Evolutionary conservation across 179 eudicot species (phyloP).

Genomic region (Corrigiola litoralis): DNA sequence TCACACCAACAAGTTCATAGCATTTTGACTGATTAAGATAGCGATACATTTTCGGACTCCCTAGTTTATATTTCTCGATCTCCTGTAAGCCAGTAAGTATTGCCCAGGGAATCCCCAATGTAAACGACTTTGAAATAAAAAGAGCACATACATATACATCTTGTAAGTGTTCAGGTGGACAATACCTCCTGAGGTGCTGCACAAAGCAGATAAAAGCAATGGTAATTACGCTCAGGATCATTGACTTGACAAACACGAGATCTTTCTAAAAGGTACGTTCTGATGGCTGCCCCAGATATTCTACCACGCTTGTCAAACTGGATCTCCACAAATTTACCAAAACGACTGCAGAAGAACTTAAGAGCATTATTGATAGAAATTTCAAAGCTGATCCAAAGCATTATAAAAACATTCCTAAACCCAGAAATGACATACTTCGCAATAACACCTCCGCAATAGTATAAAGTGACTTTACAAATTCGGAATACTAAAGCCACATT

Average conservation of each 20-base stretch:
- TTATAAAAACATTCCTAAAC: background rate
- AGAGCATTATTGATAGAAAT: slow-evolving; percentile 5
- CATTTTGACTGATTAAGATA: slow-evolving; percentile 95
- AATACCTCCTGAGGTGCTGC: slow-evolving; percentile 95
- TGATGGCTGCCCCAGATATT: slow-evolving; percentile 98
- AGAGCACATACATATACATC: background rate
- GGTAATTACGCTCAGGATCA: slow-evolving; percentile 97
- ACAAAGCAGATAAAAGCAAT: slow-evolving; percentile 97
- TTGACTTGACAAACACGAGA: slow-evolving; percentile 94
- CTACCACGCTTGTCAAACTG: slow-evolving; percentile 97
- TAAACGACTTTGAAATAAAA: slow-evolving; percentile 6
- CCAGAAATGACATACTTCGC: slow-evolving; percentile 1
- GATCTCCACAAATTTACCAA: slow-evolving; percentile 98
- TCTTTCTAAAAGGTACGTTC: slow-evolving; percentile 94
- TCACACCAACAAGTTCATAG: slow-evolving; percentile 72
- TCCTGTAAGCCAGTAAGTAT: slow-evolving; percentile 44
- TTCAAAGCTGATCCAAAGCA: background rate
- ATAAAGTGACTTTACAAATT: too few relatives aligned
- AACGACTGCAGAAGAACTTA: slow-evolving; percentile 65
- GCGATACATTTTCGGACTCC: slow-evolving; percentile 66
- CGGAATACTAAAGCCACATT: background rate
- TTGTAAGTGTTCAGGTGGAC: slow-evolving; percentile 1
- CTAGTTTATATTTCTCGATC: slow-evolving; percentile 72
- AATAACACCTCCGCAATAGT: background rate
- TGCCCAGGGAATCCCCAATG: background rate